phyloP scores from a whole-genome alignment of 2,329 filamentous ascomycete genomes.

The Parafenestella ontariensis region DNA sequence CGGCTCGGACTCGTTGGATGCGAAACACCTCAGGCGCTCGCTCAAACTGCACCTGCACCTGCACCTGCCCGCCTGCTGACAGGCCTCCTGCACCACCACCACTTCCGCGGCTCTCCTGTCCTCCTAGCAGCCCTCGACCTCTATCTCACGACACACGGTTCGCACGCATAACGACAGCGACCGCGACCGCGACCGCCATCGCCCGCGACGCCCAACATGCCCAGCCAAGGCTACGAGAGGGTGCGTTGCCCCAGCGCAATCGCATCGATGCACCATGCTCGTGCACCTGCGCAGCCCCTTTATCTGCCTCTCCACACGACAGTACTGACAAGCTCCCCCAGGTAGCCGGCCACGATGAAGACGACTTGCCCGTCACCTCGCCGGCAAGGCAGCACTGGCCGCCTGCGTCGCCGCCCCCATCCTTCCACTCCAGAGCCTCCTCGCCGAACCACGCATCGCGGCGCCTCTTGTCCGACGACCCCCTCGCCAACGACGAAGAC shows the following conservation, averaged over 20 bases:
- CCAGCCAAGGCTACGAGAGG: slow-evolving; percentile 57
- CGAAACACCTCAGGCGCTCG: background rate
- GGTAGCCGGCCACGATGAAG: slow-evolving; percentile 55
- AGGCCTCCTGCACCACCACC: background rate
- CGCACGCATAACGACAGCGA: no score
- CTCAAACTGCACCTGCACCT: background rate
- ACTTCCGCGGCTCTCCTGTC: slow-evolving; percentile 8
- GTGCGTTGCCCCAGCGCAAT: slow-evolving; percentile 44
- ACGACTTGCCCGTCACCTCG: slow-evolving; percentile 43
- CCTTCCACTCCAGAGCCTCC: slow-evolving; percentile 85
- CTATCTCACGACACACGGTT: slow-evolving; percentile 10
- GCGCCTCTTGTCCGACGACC: slow-evolving; percentile 61
- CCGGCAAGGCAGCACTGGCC: slow-evolving; percentile 41
- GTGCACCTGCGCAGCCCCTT: slow-evolving; percentile 15
- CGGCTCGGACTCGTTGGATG: background rate
- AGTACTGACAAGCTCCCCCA: slow-evolving; percentile 32
- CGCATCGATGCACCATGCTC: no score
- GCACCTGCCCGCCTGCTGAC: background rate
- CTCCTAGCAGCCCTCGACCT: background rate
- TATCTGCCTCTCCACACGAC: background rate
- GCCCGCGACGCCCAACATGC: slow-evolving; percentile 48
- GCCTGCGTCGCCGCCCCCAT: slow-evolving; percentile 67
- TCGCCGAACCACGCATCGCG: slow-evolving; percentile 63
- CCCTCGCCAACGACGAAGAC: slow-evolving; percentile 67
- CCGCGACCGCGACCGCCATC: no score